phyloP scores from a whole-genome alignment of 2,329 filamentous ascomycete species.

The Arthroderma uncinatum region DNA sequence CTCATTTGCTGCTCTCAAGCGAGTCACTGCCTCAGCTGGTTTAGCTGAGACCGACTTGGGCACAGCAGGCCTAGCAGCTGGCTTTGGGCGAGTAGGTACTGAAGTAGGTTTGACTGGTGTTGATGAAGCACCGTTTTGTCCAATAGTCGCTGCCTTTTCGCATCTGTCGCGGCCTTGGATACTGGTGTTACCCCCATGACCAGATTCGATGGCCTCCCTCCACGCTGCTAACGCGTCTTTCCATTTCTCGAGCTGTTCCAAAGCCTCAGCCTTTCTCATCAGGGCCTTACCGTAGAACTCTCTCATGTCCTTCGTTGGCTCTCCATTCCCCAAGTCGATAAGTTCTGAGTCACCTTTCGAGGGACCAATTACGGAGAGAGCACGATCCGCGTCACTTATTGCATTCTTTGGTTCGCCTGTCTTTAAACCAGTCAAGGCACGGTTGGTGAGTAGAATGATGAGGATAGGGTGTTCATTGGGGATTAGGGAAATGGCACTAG shows the following conservation, averaged over 20 bases:
- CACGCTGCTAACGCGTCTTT: constrained; percentile 68
- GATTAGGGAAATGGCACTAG: constrained; percentile 60
- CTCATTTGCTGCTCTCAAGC: constrained; percentile 70
- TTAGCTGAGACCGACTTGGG: constrained; percentile 26
- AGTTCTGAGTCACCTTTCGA: constrained; percentile 68
- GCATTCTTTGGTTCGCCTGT: constrained; percentile 84
- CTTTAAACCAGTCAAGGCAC: constrained; percentile 79
- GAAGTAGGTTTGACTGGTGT: constrained; percentile 21
- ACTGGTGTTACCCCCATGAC: constrained; percentile 73
- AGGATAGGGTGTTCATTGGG: constrained; percentile 69
- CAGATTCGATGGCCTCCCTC: constrained; percentile 70
- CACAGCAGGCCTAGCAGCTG: constrained; percentile 32
- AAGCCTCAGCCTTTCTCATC: constrained; percentile 85
- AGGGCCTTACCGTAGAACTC: constrained; percentile 90
- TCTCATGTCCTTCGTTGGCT: constrained; percentile 69
- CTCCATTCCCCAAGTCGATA: constrained; percentile 56
- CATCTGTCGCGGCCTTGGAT: constrained; percentile 80
- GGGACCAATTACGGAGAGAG: constrained; percentile 67
- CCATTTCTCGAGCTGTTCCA: constrained; percentile 95
- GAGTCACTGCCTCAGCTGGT: constrained; percentile 65
- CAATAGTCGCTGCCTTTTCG: constrained; percentile 69
- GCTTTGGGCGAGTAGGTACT: constrained; percentile 24
- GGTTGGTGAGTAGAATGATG: constrained; percentile 85
- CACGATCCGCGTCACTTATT: constrained; percentile 70
- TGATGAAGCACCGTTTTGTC: constrained; percentile 41